Conservation (phyloP, 805 yeast species). For the Candida sakaeoensis region DNA sequence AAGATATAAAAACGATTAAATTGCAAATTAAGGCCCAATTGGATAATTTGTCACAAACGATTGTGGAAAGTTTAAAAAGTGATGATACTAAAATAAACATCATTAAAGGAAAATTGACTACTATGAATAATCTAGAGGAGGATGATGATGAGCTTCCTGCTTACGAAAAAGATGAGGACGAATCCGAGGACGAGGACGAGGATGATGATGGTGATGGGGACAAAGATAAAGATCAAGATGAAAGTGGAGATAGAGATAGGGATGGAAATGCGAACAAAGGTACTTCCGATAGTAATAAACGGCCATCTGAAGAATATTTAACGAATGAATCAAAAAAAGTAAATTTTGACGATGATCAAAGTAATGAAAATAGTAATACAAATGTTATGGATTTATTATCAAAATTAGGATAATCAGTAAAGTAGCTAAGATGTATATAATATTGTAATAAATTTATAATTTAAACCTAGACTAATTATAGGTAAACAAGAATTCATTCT, state of each 20-base stretch:
- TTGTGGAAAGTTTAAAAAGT: constrained; percentile 24
- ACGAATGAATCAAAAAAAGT: constrained; percentile 16
- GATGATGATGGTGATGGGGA: constrained; percentile 22
- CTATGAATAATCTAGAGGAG: constrained; percentile 30
- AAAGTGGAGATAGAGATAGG: constrained; percentile 20
- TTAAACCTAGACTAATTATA: no score
- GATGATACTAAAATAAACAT: constrained; percentile 30
- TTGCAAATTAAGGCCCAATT: constrained; percentile 24
- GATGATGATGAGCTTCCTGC: constrained; percentile 26
- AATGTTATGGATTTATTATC: constrained; percentile 33
- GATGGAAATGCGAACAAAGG: constrained; percentile 18
- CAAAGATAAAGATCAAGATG: constrained; percentile 20
- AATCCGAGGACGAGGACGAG: constrained; percentile 15
- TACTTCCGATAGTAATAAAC: constrained; percentile 30
- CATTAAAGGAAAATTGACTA: constrained; percentile 25
- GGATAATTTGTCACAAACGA: constrained; percentile 11
- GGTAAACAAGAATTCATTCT: no score
- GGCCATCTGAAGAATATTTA: constrained; percentile 20
- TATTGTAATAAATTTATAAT: no score
- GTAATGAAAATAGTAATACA: constrained; percentile 4
- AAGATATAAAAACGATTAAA: constrained; percentile 27
- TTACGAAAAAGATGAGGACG: constrained; percentile 24
- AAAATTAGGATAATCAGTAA: constrained; percentile 18
- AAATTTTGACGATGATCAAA: constrained; percentile 10
- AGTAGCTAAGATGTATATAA: not conserved